Evolutionary conservation across 2,329 filamentous ascomycete genomes (phyloP).

Genomic region (Lasiodiplodia gonubiensis): DNA sequence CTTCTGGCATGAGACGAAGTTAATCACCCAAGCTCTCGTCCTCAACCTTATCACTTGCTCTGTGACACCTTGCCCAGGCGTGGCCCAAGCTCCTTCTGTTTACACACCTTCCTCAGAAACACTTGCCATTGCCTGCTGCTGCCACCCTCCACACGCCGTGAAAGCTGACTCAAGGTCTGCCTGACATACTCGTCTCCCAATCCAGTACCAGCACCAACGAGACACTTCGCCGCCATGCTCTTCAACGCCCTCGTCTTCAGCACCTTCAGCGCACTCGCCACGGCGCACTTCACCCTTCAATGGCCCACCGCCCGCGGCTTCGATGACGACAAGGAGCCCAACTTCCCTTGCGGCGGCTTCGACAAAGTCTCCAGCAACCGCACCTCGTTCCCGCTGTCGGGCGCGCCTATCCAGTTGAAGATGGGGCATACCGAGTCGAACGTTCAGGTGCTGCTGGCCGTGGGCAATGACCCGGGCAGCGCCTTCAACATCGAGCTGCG

Average conservation of each 20-base stretch:
- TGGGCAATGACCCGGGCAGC: slow-evolving; percentile 59
- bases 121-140: slow-evolving; percentile 3
- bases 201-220: neutral
- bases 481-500: slow-evolving; percentile 74
- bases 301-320: slow-evolving; percentile 60
- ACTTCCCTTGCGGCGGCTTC: slow-evolving; percentile 59
- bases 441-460: slow-evolving; percentile 59
- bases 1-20: neutral
- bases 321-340: slow-evolving; percentile 53
- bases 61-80: neutral
- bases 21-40: neutral
- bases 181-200: neutral
- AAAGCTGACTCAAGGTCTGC: neutral
- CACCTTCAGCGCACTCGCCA: slow-evolving; percentile 48
- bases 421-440: slow-evolving; percentile 60
- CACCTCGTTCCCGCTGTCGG: slow-evolving; percentile 56
- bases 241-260: slow-evolving; percentile 25
- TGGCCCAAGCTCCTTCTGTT: slow-evolving; percentile 2
- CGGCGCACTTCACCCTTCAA: slow-evolving; percentile 62
- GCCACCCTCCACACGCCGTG: neutral
- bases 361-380: slow-evolving; percentile 51
- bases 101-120: neutral
- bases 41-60: neutral
- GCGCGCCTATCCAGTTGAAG: slow-evolving; percentile 58
- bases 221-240: slow-evolving; percentile 38